Conservation (phyloP, 2,329 filamentous ascomycete species). For the Verticillium nonalfalfae region DNA sequence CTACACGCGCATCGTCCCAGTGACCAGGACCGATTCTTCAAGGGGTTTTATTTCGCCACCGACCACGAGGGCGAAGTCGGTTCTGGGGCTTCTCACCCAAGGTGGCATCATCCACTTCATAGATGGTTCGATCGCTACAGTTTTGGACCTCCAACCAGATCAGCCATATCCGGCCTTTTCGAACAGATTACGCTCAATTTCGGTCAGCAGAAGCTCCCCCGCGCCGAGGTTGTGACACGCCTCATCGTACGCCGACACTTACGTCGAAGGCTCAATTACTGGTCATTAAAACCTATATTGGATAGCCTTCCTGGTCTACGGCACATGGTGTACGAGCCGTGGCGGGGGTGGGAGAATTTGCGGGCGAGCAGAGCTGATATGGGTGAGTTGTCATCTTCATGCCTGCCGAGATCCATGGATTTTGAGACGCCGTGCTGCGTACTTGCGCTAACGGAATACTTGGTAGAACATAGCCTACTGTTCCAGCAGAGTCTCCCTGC, state of each 20-base stretch:
- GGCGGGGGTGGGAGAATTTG: constrained; percentile 17
- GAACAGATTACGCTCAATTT: constrained; percentile 9
- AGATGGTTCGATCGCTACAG: constrained; percentile 22
- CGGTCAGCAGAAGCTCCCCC: constrained; percentile 8
- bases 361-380: constrained; percentile 3
- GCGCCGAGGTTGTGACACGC: constrained; percentile 15
- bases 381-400: constrained; percentile 15
- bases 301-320: constrained; percentile 19
- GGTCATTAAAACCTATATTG: constrained; percentile 12
- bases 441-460: neutral
- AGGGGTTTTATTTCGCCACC: constrained; percentile 1
- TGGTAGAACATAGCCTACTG: neutral
- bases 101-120: constrained; percentile 19
- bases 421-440: neutral
- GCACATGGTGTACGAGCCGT: constrained; percentile 24
- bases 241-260: constrained; percentile 26
- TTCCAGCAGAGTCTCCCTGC: constrained; percentile 12
- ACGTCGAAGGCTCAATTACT: constrained; percentile 16
- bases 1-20: constrained; percentile 24
- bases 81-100: neutral
- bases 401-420: too few relatives aligned
- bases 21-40: constrained; percentile 26
- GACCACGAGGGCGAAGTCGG: neutral
- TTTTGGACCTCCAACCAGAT: constrained; percentile 13
- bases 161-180: constrained; percentile 20